These are phyloP conservation scores for Aspergillus sp. DNA, from an alignment of 2,329 filamentous ascomycete genomes.

Conservation along the genomic window DNA sequence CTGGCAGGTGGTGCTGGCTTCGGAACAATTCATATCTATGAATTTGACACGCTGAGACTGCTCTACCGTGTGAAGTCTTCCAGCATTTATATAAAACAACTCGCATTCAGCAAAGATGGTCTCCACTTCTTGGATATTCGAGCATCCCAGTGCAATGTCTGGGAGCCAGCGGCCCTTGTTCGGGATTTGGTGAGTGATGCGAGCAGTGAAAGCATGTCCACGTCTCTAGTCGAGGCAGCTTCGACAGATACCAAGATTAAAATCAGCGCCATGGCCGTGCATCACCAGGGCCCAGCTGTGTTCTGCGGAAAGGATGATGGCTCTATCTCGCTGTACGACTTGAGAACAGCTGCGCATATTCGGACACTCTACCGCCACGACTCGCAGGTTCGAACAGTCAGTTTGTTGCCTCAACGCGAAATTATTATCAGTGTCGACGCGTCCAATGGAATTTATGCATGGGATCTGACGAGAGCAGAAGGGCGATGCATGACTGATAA, in stretches of 20 bases:
- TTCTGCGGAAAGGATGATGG: slow-evolving; percentile 33
- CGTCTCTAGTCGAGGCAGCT: slow-evolving; percentile 13
- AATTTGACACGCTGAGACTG: slow-evolving; percentile 20
- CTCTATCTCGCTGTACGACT: slow-evolving; percentile 22
- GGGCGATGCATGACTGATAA: neutral
- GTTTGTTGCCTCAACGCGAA: slow-evolving; percentile 15
- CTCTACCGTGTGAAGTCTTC: slow-evolving; percentile 18
- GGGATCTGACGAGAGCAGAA: neutral
- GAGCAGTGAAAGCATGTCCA: slow-evolving; percentile 12
- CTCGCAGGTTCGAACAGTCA: slow-evolving; percentile 17
- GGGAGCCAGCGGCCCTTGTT: slow-evolving; percentile 19
- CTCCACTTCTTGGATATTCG: slow-evolving; percentile 28
- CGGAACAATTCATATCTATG: slow-evolving; percentile 21
- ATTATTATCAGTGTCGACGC: slow-evolving; percentile 20
- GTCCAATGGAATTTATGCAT: slow-evolving; percentile 14
- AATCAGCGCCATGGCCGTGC: slow-evolving; percentile 21
- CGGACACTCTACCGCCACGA: slow-evolving; percentile 7
- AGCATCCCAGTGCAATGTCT: slow-evolving; percentile 28
- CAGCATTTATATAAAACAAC: slow-evolving; percentile 19
- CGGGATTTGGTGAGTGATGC: neutral
- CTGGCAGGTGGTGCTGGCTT: slow-evolving; percentile 17
- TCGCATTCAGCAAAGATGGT: slow-evolving; percentile 19
- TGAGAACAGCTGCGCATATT: slow-evolving; percentile 15
- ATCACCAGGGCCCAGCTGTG: slow-evolving; percentile 15
- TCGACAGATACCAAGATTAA: slow-evolving; percentile 15